Evolutionary conservation across 2,329 filamentous ascomycete species (phyloP).

Genomic region (Curvularia sp.): DNA sequence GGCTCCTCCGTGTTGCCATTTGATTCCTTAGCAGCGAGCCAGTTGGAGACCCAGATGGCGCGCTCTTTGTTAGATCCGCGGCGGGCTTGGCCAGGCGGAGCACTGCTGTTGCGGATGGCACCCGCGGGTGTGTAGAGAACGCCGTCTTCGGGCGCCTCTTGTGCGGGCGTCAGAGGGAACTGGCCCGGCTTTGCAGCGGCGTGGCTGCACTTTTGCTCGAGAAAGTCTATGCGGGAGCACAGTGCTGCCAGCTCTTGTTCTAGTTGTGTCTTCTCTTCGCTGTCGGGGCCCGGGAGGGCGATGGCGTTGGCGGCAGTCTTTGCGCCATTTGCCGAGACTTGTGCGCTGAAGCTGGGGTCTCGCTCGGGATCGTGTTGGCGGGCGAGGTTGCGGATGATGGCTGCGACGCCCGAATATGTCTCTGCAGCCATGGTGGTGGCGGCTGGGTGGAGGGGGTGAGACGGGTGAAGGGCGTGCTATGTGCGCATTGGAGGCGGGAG

Average conservation of each 20-base stretch:
- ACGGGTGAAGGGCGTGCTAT: slow-evolving; percentile 36
- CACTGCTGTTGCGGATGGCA: slow-evolving; percentile 41
- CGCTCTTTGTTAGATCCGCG: slow-evolving; percentile 48
- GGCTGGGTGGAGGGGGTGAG: slow-evolving; percentile 19
- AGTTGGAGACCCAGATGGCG: slow-evolving; percentile 57
- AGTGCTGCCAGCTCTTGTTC: slow-evolving; percentile 85
- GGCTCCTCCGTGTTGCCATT: slow-evolving; percentile 55
- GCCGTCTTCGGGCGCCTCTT: slow-evolving; percentile 67
- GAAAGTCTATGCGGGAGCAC: slow-evolving; percentile 75
- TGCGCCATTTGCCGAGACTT: slow-evolving; percentile 47
- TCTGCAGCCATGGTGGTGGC: slow-evolving; percentile 43
- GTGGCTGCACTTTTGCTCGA: slow-evolving; percentile 81
- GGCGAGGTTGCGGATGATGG: slow-evolving; percentile 58
- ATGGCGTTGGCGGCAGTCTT: slow-evolving; percentile 60
- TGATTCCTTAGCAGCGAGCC: slow-evolving; percentile 62
- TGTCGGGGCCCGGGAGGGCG: slow-evolving; percentile 78
- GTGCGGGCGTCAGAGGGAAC: slow-evolving; percentile 78
- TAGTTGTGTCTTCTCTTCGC: slow-evolving; percentile 75
- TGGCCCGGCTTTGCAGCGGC: slow-evolving; percentile 60
- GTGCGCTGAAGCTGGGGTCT: slow-evolving; percentile 54
- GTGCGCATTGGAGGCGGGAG: slow-evolving; percentile 43
- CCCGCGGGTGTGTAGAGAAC: slow-evolving; percentile 58
- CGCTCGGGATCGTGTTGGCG: slow-evolving; percentile 54
- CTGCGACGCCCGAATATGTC: slow-evolving; percentile 48
- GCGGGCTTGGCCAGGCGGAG: slow-evolving; percentile 36